Evolutionary conservation across 257 asterid species (phyloP).

Genomic region (Primulina huaijiensis): DNA sequence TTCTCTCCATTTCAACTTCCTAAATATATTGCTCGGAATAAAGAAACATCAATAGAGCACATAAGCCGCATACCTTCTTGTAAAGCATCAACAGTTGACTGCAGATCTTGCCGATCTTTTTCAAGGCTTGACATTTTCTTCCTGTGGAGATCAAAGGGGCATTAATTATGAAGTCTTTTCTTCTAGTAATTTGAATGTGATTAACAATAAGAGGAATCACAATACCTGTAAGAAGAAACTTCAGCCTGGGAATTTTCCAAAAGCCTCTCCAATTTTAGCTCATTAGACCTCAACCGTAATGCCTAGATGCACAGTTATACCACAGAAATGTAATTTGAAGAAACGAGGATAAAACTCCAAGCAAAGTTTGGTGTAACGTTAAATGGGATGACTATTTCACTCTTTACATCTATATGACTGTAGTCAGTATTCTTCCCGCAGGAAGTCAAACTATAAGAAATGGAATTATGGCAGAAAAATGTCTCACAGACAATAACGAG

Average conservation of each 20-base stretch:
- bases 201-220: slow-evolving; percentile 14
- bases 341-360: slow-evolving; percentile 9
- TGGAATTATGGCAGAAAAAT: not conserved
- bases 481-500: not conserved
- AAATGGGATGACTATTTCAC: not conserved
- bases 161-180: slow-evolving; percentile 4
- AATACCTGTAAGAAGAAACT: slow-evolving; percentile 71
- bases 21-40: not conserved
- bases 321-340: slow-evolving; percentile 13
- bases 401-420: too few species aligned
- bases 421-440: not conserved
- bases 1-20: slow-evolving; percentile 13
- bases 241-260: slow-evolving; percentile 71
- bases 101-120: slow-evolving; percentile 88
- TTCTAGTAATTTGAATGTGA: slow-evolving; percentile 18
- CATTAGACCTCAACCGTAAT: slow-evolving; percentile 90
- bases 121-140: slow-evolving; percentile 79
- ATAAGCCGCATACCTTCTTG: slow-evolving; percentile 63
- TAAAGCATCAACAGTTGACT: slow-evolving; percentile 78
- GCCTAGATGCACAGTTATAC: slow-evolving; percentile 46
- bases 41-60: slow-evolving; percentile 9
- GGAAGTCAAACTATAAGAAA: not conserved
- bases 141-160: slow-evolving; percentile 41
- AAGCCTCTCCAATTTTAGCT: slow-evolving; percentile 85
- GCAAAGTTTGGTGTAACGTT: slow-evolving; percentile 11